Percentiles rank a stretch among this genome's conserved stretches.
These are phyloP conservation scores for Fusarium nodosum DNA, from an alignment of 2,329 filamentous ascomycete species.

Conservation along the genomic window DNA sequence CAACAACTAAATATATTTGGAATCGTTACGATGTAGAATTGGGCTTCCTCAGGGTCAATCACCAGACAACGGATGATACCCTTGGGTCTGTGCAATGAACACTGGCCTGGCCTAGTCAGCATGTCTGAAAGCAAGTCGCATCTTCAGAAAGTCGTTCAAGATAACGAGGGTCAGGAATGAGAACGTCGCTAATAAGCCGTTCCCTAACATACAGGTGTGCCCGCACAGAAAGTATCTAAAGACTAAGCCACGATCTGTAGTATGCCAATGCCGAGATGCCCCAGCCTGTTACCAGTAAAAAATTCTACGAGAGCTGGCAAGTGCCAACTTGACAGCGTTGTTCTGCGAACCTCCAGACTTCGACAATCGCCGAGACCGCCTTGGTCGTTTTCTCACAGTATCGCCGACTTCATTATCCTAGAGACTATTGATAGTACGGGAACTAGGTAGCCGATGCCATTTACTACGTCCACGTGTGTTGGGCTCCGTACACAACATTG, in stretches of 20 bases:
- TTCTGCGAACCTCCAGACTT: background rate
- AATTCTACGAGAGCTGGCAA: background rate
- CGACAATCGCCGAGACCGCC: slow-evolving; percentile 6
- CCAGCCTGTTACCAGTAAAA: background rate
- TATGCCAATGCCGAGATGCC: background rate
- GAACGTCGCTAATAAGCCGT: background rate
- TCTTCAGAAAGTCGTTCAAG: background rate
- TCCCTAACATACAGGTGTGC: background rate
- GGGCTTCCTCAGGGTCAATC: background rate
- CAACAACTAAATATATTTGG: background rate
- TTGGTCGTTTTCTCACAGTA: background rate
- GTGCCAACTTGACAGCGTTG: background rate
- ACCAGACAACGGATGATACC: background rate
- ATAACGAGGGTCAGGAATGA: background rate
- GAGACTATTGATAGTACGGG: background rate
- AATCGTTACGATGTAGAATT: slow-evolving; percentile 2
- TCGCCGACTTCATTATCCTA: background rate
- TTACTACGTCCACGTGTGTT: slow-evolving; percentile 54
- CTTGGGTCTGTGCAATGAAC: background rate
- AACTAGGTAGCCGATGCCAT: slow-evolving; percentile 54
- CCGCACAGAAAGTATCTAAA: background rate
- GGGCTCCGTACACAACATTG: slow-evolving; percentile 62
- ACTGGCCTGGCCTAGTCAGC: background rate
- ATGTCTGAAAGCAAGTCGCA: background rate
- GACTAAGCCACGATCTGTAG: background rate